A percentile compares a stretch with the other conserved stretches of the same genome.
Evolutionary conservation across 352 stramenopile genomes (phyloP).

Genomic region (Phytophthora constricta): DNA sequence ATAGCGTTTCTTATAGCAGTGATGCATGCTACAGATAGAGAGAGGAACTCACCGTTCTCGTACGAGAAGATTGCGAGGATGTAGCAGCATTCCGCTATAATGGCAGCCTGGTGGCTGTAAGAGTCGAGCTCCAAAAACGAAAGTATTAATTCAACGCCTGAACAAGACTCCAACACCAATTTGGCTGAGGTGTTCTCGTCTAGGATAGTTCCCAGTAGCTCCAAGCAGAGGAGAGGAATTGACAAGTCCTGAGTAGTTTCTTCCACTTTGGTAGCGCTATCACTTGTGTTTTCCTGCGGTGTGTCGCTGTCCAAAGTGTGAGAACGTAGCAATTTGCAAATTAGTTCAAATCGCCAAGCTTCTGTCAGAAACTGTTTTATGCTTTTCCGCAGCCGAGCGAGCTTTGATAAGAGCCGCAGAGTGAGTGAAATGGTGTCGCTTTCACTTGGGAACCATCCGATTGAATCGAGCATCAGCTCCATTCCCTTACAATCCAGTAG

Average conservation of each 20-base stretch:
- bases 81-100: conserved; percentile 59
- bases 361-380: conserved; percentile 39
- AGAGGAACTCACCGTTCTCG: conserved; percentile 54
- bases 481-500: conserved; percentile 36
- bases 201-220: conserved; percentile 34
- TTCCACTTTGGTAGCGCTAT: conserved; percentile 4
- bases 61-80: conserved; percentile 63
- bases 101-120: conserved; percentile 31
- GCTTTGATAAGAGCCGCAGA: conserved; percentile 38
- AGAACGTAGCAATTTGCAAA: conserved; percentile 34
- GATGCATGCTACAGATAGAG: too few species aligned
- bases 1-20: too few species aligned
- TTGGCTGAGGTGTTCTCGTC: conserved; percentile 46
- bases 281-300: conserved; percentile 10
- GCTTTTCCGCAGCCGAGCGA: conserved; percentile 30
- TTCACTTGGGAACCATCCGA: conserved; percentile 32
- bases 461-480: conserved; percentile 32
- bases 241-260: conserved; percentile 9
- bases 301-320: conserved; percentile 15
- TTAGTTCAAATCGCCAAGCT: conserved; percentile 24
- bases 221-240: conserved; percentile 25
- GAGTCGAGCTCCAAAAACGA: conserved; percentile 39
- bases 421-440: conserved; percentile 31
- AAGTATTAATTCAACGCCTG: conserved; percentile 36
- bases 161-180: conserved; percentile 38